Conservation (phyloP, 441 rosid genomes). For the Eruca vesicaria region DNA sequence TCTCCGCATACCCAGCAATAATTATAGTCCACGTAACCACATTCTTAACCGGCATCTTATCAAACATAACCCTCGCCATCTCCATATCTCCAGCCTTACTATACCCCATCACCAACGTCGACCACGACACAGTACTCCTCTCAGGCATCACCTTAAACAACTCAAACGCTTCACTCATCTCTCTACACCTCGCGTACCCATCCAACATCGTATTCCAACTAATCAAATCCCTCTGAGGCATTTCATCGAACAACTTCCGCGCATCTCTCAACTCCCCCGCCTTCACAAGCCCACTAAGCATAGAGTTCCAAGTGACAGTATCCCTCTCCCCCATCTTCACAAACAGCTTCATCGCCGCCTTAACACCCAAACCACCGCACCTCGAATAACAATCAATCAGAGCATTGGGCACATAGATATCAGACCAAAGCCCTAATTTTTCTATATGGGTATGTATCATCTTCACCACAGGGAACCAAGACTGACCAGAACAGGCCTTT, state of each 20-base stretch:
- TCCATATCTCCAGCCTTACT: slow-evolving; percentile 76
- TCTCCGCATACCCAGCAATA: slow-evolving; percentile 78
- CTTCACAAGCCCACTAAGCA: slow-evolving; percentile 47
- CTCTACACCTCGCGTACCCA: slow-evolving; percentile 70
- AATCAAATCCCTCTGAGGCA: slow-evolving; percentile 59
- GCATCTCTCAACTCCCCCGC: slow-evolving; percentile 52
- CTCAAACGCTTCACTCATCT: slow-evolving; percentile 60
- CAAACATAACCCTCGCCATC: slow-evolving; percentile 75
- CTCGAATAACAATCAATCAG: slow-evolving; percentile 55
- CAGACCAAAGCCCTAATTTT: slow-evolving; percentile 54
- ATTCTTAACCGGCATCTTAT: slow-evolving; percentile 71
- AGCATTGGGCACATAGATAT: slow-evolving; percentile 60
- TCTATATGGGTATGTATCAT: slow-evolving; percentile 60
- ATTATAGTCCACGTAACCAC: slow-evolving; percentile 85
- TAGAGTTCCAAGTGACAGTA: slow-evolving; percentile 61
- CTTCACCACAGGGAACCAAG: slow-evolving; percentile 54
- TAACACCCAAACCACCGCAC: slow-evolving; percentile 54
- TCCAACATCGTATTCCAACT: slow-evolving; percentile 83
- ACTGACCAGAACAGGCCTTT: slow-evolving; percentile 47
- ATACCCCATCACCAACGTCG: slow-evolving; percentile 74
- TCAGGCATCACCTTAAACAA: slow-evolving; percentile 70
- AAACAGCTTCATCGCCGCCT: slow-evolving; percentile 49
- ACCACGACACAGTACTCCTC: slow-evolving; percentile 85
- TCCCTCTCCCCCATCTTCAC: slow-evolving; percentile 45
- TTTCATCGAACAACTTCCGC: slow-evolving; percentile 68